These are phyloP conservation scores for Calonectria montana DNA, from an alignment of 2,329 filamentous ascomycete species.

Conservation along the genomic window DNA sequence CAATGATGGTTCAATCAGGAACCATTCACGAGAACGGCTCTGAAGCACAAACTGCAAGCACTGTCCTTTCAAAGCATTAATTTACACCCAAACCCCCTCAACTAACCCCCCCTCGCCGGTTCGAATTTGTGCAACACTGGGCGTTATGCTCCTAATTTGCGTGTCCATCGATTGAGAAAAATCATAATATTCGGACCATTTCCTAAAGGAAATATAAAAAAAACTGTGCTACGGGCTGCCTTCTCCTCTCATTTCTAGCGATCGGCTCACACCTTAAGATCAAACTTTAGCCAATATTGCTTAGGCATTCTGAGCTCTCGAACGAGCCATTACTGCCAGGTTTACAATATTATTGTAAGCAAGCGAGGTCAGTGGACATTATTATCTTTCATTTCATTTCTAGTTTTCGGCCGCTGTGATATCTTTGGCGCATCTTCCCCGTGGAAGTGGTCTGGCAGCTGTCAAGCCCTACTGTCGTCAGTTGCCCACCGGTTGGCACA, in stretches of 20 bases:
- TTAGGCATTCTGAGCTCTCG: not conserved
- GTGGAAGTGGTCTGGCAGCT: not conserved
- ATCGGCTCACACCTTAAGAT: not conserved
- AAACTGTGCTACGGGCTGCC: not conserved
- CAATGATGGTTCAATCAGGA: not conserved
- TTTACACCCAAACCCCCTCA: not conserved
- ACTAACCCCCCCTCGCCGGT: not conserved
- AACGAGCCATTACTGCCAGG: too few species aligned
- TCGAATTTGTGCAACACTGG: not conserved
- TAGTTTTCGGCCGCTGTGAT: too few species aligned
- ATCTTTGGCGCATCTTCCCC: not conserved
- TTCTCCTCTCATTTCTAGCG: not conserved
- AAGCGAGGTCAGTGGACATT: not conserved
- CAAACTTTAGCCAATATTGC: not conserved
- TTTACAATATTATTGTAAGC: too few species aligned
- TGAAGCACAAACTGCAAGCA: not conserved
- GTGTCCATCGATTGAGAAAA: not conserved
- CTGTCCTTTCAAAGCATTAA: not conserved
- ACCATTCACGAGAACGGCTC: not conserved
- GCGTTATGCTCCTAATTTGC: not conserved
- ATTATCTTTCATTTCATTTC: not conserved
- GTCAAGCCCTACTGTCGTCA: conserved; percentile 15
- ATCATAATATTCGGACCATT: too few species aligned
- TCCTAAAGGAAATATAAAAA: not conserved
- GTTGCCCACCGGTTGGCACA: conserved; percentile 17